These are phyloP conservation scores for Ceratopteris richardii DNA, from an alignment of 75 land plant species.

Conservation along the genomic window DNA sequence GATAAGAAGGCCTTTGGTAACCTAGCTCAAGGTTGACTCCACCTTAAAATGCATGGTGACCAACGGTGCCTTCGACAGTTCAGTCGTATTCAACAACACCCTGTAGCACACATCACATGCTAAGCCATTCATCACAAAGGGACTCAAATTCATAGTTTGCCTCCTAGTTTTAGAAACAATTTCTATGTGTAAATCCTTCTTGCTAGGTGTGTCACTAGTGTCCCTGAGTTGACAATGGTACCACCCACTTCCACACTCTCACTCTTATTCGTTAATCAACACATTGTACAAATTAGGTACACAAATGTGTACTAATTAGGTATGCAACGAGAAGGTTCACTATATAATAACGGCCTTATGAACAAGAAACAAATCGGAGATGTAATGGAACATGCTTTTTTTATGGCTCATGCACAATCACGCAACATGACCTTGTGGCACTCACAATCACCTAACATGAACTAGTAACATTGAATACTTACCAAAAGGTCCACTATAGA, in stretches of 20 bases:
- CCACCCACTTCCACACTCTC: slow-evolving; percentile 85
- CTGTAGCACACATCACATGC: slow-evolving; percentile 1
- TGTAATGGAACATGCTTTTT: too few species aligned
- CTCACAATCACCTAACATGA: too few species aligned
- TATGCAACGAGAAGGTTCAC: too few species aligned
- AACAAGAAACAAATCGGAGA: too few species aligned
- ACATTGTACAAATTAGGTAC: too few species aligned
- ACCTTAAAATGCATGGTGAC: slow-evolving; percentile 14
- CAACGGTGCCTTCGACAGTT: slow-evolving; percentile 3
- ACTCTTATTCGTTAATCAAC: too few species aligned
- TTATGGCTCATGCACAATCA: too few species aligned
- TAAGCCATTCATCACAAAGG: background rate
- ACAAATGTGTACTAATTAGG: too few species aligned
- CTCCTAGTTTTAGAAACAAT: slow-evolving; percentile 17
- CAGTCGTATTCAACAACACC: background rate
- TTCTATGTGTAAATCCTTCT: slow-evolving; percentile 37
- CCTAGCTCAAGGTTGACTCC: slow-evolving; percentile 6
- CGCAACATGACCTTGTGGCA: too few species aligned
- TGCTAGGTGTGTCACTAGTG: slow-evolving; percentile 45
- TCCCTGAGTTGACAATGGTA: slow-evolving; percentile 91
- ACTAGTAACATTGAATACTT: too few species aligned
- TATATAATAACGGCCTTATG: too few species aligned
- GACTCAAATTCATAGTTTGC: background rate
- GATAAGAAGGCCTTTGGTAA: background rate
- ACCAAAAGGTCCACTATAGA: too few species aligned